Percentiles rank a stretch among this genome's conserved stretches.
Evolutionary conservation across 192 early-diverging fungal genomes (phyloP).

Genomic region (Backusella sp.): DNA sequence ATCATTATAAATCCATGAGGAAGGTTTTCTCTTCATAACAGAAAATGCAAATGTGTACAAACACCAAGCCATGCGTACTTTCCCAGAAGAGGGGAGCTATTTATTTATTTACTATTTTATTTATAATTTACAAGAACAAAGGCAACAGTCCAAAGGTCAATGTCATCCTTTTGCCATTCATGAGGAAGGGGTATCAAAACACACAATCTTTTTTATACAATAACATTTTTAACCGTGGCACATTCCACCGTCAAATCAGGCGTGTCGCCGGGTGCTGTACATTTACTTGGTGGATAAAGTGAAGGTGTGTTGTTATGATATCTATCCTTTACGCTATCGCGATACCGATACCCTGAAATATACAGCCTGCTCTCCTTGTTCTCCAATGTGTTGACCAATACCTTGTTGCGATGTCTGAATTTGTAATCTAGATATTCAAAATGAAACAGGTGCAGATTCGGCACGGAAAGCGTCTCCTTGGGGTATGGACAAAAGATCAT

Average conservation of each 20-base stretch:
- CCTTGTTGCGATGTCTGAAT: background rate
- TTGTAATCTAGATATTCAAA: background rate
- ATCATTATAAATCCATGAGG: no score
- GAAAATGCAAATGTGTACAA: no score
- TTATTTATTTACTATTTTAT: no score
- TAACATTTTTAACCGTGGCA: background rate
- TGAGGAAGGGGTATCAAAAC: background rate
- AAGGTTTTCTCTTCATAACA: no score
- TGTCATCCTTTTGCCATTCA: no score
- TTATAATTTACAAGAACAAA: no score
- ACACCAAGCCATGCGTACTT: no score
- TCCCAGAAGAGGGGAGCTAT: no score
- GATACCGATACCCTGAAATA: background rate
- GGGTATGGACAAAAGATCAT: background rate
- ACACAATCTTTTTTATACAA: background rate
- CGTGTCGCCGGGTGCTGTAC: background rate
- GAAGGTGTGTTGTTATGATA: background rate
- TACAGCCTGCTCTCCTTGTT: background rate
- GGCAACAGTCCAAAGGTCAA: no score
- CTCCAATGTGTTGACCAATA: background rate
- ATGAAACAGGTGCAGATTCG: background rate
- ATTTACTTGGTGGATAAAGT: background rate
- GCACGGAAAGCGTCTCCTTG: background rate
- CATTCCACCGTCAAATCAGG: background rate
- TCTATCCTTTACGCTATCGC: background rate